These are phyloP conservation scores for Oenanthe sinensis DNA, from an alignment of 129 eudicot species.

Conservation along the genomic window DNA sequence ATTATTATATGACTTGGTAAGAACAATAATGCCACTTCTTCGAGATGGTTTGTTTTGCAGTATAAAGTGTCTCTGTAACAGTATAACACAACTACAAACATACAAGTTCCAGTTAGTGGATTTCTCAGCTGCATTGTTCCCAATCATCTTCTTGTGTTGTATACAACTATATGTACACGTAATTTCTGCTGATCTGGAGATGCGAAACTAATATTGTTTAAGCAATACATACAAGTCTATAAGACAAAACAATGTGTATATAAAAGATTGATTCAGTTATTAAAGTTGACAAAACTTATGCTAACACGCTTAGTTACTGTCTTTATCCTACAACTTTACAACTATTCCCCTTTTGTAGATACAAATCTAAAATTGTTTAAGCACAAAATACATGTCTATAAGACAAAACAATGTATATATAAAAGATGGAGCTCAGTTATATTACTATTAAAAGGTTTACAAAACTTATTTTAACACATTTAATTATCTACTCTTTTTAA, in stretches of 20 bases:
- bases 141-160: not conserved
- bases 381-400: no score
- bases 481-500: not conserved
- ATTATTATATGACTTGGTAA: not conserved
- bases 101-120: not conserved
- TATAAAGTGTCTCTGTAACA: not conserved
- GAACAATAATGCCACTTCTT: not conserved
- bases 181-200: not conserved
- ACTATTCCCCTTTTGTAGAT: no score
- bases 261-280: not conserved
- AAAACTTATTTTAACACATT: no score
- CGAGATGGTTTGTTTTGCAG: not conserved
- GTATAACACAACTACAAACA: not conserved
- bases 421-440: no score
- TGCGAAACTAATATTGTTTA: not conserved
- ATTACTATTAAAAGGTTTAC: no score
- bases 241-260: not conserved
- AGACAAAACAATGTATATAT: no score
- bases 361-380: no score
- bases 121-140: constrained; percentile 1
- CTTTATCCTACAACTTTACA: no score
- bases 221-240: not conserved
- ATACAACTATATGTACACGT: no score
- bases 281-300: not conserved
- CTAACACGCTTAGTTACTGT: not conserved